These are phyloP conservation scores for Lumnitzera racemosa DNA, from an alignment of 345 rosid species.

Conservation along the genomic window DNA sequence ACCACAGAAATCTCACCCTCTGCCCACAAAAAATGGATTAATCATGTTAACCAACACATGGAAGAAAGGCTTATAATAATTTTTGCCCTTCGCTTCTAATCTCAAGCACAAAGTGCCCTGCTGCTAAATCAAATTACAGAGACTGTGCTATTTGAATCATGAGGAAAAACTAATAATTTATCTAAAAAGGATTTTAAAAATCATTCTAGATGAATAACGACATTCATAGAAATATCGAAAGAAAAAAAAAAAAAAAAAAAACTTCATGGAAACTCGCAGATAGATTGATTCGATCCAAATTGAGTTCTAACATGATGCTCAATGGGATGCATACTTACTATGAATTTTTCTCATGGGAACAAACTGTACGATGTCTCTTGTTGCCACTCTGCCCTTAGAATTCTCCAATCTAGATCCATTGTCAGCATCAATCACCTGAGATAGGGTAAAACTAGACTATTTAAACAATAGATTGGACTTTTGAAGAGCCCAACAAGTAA, in stretches of 20 bases:
- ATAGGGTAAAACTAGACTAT: not conserved
- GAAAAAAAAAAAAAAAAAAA: too few species aligned
- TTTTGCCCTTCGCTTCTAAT: too few species aligned
- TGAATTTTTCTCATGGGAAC: constrained; percentile 75
- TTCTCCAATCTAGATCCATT: constrained; percentile 68
- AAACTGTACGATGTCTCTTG: constrained; percentile 84
- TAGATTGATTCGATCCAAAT: not conserved
- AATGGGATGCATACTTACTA: constrained; percentile 31
- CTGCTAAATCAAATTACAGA: too few species aligned
- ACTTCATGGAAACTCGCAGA: too few species aligned
- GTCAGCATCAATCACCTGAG: constrained; percentile 79
- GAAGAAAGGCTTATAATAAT: too few species aligned
- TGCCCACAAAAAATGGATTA: constrained; percentile 5
- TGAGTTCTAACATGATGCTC: not conserved
- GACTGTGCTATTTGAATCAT: too few species aligned
- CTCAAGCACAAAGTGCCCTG: too few species aligned
- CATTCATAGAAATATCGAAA: too few species aligned
- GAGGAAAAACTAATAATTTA: too few species aligned
- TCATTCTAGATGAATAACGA: too few species aligned
- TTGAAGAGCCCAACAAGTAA: not conserved
- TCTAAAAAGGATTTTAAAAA: too few species aligned
- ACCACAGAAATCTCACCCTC: constrained; percentile 67
- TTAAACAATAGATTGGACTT: not conserved
- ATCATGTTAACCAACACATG: too few species aligned
- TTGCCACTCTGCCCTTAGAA: constrained; percentile 62